Base-by-base conservation (phyloP, 2,329 filamentous ascomycete genomes). In the Monilinia aucupariae region DNA sequence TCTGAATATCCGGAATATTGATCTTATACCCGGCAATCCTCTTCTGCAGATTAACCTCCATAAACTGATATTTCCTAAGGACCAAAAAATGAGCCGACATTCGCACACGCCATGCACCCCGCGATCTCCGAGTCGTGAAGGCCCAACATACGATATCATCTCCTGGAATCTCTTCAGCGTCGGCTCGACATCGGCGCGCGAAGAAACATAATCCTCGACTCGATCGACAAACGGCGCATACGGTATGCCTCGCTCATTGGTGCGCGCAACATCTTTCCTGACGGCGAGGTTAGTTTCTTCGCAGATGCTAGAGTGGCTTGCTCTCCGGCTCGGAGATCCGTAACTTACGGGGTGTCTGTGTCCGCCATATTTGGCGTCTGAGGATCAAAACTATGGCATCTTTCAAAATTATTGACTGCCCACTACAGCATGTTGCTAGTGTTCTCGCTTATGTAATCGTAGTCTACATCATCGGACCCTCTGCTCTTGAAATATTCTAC, bases 1-100 rank as follows among this genome's bases (percentile, higher is more conserved):
- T 97, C 72, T 91, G 87, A 68, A 99, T 97, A 75, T 99, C 94
- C 0, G 94, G 94, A 69, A 99, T 92, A 80, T 97, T 99, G 73
- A 97, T 92, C 73, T 88, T 90, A 62, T 99, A 79, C 2, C 92
- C 92, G 4, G 83, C 81, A 60, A 90, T 88, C 54, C 94, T 85
- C 67, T 91, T 84, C 76, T 96, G 89, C 64, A 94, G 90, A 76
- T 96, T 97, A 74, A 89, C 81, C 78, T 97, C 92, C 94, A 99
- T 99, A 79, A 97, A 99, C 76, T 97, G 94, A 80, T 99, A 99
- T 82, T 99, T 99, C 71, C 92, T 96, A 74, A 75, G 74, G 72
- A 77, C 77, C 68, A 25, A 55, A 55, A 32, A 48, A 49, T 58
- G 52, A 62, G 60, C 45, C 37, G 43, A 47, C n/a, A 47, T 47